A percentile compares a stretch with the other conserved stretches of the same genome.
Evolutionary conservation across 495 filamentous ascomycete genomes (phyloP).

Genomic region (Polyplosphaeria fusca): DNA sequence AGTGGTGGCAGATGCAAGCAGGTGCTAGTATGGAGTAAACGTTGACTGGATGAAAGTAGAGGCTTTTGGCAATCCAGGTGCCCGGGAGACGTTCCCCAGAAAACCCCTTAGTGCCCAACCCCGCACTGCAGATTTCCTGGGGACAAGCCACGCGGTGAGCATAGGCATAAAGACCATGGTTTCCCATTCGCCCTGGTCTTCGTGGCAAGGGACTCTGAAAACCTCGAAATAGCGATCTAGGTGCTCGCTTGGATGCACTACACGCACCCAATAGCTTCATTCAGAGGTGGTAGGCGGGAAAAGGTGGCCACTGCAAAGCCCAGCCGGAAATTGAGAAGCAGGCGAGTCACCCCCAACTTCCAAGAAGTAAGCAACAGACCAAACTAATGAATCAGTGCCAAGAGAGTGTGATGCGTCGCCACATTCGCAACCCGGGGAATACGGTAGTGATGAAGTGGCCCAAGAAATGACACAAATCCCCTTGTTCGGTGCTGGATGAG

Average conservation of each 20-base stretch:
- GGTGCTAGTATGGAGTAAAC: too few species aligned
- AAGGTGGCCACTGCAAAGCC: neutral
- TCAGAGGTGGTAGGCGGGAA: neutral
- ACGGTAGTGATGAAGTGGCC: too few species aligned
- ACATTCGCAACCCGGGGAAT: too few species aligned
- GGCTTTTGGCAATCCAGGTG: neutral
- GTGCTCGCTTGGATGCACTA: too few species aligned
- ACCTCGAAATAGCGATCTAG: neutral
- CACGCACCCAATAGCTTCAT: too few species aligned
- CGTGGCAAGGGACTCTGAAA: neutral
- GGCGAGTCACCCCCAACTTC: neutral
- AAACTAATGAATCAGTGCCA: conserved; percentile 11
- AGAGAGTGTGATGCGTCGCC: too few species aligned
- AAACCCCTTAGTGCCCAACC: conserved; percentile 1
- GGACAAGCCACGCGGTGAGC: neutral
- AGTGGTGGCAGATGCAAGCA: too few species aligned
- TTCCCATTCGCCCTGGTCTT: neutral
- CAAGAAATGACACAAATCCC: too few species aligned
- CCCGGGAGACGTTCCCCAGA: neutral
- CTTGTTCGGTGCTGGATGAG: too few species aligned
- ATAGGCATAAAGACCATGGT: neutral
- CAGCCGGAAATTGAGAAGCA: neutral
- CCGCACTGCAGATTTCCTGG: conserved; percentile 2
- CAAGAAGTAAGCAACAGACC: too few species aligned
- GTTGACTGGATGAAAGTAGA: neutral